Evolutionary conservation across 139 green algal species (phyloP).

Genomic region (Raphidocelis subcapitata): DNA sequence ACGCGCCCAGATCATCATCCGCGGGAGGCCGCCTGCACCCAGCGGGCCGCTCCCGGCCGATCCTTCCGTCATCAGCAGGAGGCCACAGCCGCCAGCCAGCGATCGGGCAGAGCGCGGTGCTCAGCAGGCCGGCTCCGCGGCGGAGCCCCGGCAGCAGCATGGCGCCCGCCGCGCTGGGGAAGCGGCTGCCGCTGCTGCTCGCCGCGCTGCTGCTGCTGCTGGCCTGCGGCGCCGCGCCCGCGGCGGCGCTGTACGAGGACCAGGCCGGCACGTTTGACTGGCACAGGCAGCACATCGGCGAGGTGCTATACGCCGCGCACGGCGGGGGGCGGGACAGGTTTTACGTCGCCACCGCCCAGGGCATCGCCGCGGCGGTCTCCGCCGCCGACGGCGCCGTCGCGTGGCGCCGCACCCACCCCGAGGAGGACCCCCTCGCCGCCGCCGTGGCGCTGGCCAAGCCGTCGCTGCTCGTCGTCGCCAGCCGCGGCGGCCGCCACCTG

Average conservation of each 20-base stretch:
- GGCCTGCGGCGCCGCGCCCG: too few species aligned
- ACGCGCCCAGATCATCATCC: too few species aligned
- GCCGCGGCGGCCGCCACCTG: constrained; percentile 28
- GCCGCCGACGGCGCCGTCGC: constrained; percentile 52
- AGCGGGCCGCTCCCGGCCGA: too few species aligned
- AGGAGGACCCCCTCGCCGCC: constrained; percentile 5
- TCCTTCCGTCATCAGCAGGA: too few species aligned
- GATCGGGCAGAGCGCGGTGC: too few species aligned
- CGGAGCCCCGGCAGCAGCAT: too few species aligned
- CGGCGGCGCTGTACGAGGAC: constrained; percentile 59
- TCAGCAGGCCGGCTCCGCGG: too few species aligned
- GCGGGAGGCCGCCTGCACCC: too few species aligned
- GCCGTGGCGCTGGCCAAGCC: constrained; percentile 28
- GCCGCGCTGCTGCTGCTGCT: too few species aligned
- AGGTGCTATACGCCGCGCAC: constrained; percentile 32
- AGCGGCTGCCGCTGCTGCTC: too few species aligned
- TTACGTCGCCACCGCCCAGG: constrained; percentile 47
- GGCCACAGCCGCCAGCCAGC: too few species aligned
- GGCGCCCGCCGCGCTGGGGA: too few species aligned
- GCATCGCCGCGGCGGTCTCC: constrained; percentile 56
- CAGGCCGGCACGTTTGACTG: constrained; percentile 75
- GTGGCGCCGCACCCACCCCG: constrained; percentile 60
- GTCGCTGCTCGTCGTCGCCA: constrained; percentile 31
- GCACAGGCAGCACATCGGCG: constrained; percentile 69
- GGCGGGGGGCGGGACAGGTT: constrained; percentile 35